Base-by-base conservation (phyloP, 1,139 yeast genomes). In the Candida sp. region DNA sequence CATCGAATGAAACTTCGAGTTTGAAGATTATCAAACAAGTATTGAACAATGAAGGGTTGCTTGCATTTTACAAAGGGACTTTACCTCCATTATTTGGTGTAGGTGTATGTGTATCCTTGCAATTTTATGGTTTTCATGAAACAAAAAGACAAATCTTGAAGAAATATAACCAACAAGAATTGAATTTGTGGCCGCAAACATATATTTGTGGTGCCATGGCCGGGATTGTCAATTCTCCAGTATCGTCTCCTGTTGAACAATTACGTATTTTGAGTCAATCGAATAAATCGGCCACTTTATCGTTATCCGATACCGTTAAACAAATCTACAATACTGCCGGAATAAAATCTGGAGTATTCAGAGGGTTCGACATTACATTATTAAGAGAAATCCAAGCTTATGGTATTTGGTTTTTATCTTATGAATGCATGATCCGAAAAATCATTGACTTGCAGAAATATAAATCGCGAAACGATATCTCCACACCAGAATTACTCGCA, bases 371-470 rank as follows among this genome's bases (percentile, higher is more conserved):
- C 5, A 75, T 86, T 43, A 86, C 95, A 0, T 55, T 83, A 2
- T 43, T 79, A 4, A 70, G 95, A 50, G 95, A 87, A 56, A 71
- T 82, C 7, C 95, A 87, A 57, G 91, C 93, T 0, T 86, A 86
- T 54, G 95, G 95, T 12, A 82, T 84, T 12, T 87, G 95, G 95
- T 87, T 87, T 53, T 64, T 84, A 47, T 73, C 90, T 0, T 87
- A 83, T 58, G 95, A 87, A 57, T 72, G 69, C 36, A 63, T 86
- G 43, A 79, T 86, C 55, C 68, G 67, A 40, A 59, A 62, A 42
- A 67, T 79, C 19, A 61, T 68, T 32, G 55, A 58, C 29, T 52
- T 53, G 9, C 60, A 64, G 37, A 61, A 60, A 36, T 71, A 70
- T 48, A 56, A 56, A 29, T 63, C 70, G 12, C 66, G 91, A 46